These are phyloP conservation scores for Solanum piurae DNA, from an alignment of 257 asterid species.

Conservation along the genomic window DNA sequence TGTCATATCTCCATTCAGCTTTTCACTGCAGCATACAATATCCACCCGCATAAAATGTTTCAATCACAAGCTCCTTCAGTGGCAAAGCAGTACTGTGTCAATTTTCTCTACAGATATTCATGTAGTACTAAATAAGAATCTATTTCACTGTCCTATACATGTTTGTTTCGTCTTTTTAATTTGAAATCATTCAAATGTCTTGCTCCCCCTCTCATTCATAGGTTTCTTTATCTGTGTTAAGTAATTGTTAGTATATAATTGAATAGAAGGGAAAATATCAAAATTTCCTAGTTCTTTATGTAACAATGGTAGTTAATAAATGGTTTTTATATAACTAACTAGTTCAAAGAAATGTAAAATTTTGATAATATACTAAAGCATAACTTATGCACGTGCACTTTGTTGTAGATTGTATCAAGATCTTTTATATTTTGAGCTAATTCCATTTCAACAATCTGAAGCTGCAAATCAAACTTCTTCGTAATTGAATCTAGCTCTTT, in stretches of 20 bases:
- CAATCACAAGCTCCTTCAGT: not conserved
- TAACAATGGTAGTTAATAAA: not conserved
- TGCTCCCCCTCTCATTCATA: not conserved
- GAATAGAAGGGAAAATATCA: not conserved
- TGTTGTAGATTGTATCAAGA: conserved; percentile 2
- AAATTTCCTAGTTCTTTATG: not conserved
- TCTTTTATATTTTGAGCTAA: not conserved
- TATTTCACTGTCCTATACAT: not conserved
- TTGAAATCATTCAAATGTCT: not conserved
- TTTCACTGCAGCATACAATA: not conserved
- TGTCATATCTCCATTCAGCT: not conserved
- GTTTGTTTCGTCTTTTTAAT: not conserved
- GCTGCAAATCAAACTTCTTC: conserved; percentile 16
- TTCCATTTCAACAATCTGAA: conserved; percentile 8
- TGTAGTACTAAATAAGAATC: not conserved
- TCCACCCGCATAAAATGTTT: not conserved
- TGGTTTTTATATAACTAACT: not conserved
- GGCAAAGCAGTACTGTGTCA: not conserved
- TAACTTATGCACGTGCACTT: conserved; percentile 10
- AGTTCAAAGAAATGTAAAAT: not conserved
- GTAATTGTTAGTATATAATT: not conserved
- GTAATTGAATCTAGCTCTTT: conserved; percentile 24
- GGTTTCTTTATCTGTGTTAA: not conserved
- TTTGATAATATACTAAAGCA: not conserved
- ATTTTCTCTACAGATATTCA: not conserved